Base-by-base conservation (phyloP, 2,329 filamentous ascomycete species). In the Bipolaris gigantea region DNA sequence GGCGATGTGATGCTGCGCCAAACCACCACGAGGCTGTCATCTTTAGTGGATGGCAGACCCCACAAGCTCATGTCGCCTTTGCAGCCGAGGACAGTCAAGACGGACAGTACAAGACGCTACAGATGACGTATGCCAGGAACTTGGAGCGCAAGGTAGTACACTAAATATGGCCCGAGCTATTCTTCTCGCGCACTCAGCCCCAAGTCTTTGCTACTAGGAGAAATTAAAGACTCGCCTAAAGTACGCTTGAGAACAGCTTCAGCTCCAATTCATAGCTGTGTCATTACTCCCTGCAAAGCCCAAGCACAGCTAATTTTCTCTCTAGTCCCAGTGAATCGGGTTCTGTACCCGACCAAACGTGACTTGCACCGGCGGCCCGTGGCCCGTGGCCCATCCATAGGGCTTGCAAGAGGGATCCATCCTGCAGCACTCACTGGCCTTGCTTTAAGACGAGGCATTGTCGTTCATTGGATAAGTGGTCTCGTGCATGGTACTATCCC, bases 31-130 rank as follows among this genome's bases (percentile, higher is more conserved):
- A 72, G 55, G 53, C 55, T 32, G 41, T 69, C 16, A 35, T 66
- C 18, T 62, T 72, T 43, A 65, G 57, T 18, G 65, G 64, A n/a
- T 66, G 63, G 60, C 43, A 47, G n/a, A 60, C 42, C 44, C 34
- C 52, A 32, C 50, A 64, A 50, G 49, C 54, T 19, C 55, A 66
- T 50, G 30, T 41, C 48, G 51, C 50, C 36, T 67, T 65, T 27
- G 33, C 44, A 18, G 55, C 42, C 25, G 52, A 56, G 35, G 44
- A 36, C 18, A 19, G 27, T 32, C 30, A 55, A 19, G 30, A 54
- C 38, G n/a, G 46, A 21, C 49, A 60, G 50, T 65, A 56, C 55
- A 57, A 61, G 33, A 41, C 35, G 2, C 41, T 65, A 13, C 56
- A 63, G 15, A 45, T 62, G 18, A 44, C 57, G 60, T 33, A 61